Evolutionary conservation across 495 filamentous ascomycete genomes (phyloP).

Genomic region (Neurospora tetraspora): DNA sequence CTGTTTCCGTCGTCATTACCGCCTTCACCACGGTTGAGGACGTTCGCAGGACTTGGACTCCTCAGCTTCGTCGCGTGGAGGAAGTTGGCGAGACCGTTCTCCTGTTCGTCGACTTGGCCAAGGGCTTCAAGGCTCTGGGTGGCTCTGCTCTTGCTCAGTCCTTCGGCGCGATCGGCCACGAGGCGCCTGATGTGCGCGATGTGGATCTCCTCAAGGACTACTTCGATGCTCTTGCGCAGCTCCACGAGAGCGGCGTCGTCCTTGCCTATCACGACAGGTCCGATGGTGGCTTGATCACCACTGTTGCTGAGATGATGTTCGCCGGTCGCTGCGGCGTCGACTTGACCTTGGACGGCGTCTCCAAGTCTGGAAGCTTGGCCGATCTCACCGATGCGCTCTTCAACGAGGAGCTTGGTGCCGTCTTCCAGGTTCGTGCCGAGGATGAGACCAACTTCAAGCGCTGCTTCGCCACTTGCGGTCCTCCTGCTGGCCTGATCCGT

Average conservation of each 20-base stretch:
- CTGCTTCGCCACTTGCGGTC: conserved; percentile 88
- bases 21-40: conserved; percentile 78
- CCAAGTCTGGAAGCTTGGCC: conserved; percentile 41
- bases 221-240: conserved; percentile 77
- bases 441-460: conserved; percentile 77
- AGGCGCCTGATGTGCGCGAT: conserved; percentile 78
- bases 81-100: conserved; percentile 86
- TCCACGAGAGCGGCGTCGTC: conserved; percentile 80
- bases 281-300: conserved; percentile 88
- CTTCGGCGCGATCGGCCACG: conserved; percentile 75
- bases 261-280: conserved; percentile 92
- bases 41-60: conserved; percentile 84
- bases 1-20: conserved; percentile 80
- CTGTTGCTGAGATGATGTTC: conserved; percentile 96
- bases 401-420: conserved; percentile 93
- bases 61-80: conserved; percentile 67
- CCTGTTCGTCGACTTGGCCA: conserved; percentile 83
- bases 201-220: conserved; percentile 76
- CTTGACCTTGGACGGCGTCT: conserved; percentile 68
- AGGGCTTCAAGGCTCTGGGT: conserved; percentile 67
- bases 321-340: conserved; percentile 86
- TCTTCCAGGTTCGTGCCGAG: conserved; percentile 84
- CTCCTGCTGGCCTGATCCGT: conserved; percentile 67
- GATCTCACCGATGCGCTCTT: conserved; percentile 72
- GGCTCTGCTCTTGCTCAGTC: conserved; percentile 91